A percentile compares a stretch with the other conserved stretches of the same genome.
Evolutionary conservation across 805 yeast species (phyloP).

Genomic region (Myxozyma melibiosi): DNA sequence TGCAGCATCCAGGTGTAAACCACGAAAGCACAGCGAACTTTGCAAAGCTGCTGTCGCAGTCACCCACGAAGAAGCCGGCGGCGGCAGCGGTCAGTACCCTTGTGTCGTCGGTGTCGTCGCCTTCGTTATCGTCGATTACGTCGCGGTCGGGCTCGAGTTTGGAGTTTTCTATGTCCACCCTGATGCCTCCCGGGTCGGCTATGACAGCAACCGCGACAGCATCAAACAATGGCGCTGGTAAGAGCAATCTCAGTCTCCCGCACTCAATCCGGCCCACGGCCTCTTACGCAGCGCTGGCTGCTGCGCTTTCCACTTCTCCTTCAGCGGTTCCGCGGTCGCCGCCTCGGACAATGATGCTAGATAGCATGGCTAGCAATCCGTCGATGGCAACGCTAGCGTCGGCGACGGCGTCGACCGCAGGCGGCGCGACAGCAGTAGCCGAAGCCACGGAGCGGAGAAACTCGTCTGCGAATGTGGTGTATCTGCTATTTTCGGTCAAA

Average conservation of each 20-base stretch:
- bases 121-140: conserved; percentile 1
- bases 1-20: not conserved
- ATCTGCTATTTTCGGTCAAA: conserved; percentile 60
- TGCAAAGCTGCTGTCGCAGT: not conserved
- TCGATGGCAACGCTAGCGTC: too few relatives aligned
- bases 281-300: conserved; percentile 30
- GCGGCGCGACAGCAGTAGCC: not conserved
- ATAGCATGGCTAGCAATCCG: too few relatives aligned
- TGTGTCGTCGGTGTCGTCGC: conserved; percentile 1
- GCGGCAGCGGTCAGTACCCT: not conserved
- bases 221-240: not conserved
- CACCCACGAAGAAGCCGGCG: not conserved
- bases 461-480: conserved; percentile 12
- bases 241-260: not conserved
- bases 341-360: too few relatives aligned
- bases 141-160: not conserved
- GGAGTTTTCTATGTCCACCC: too few relatives aligned
- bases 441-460: not conserved
- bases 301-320: conserved; percentile 24
- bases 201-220: not conserved
- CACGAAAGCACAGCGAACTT: not conserved
- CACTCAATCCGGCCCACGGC: not conserved
- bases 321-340: not conserved
- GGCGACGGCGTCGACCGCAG: not conserved
- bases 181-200: not conserved